These are phyloP conservation scores for Penicillium sp. DNA, from an alignment of 2,329 filamentous ascomycete genomes.

Conservation along the genomic window DNA sequence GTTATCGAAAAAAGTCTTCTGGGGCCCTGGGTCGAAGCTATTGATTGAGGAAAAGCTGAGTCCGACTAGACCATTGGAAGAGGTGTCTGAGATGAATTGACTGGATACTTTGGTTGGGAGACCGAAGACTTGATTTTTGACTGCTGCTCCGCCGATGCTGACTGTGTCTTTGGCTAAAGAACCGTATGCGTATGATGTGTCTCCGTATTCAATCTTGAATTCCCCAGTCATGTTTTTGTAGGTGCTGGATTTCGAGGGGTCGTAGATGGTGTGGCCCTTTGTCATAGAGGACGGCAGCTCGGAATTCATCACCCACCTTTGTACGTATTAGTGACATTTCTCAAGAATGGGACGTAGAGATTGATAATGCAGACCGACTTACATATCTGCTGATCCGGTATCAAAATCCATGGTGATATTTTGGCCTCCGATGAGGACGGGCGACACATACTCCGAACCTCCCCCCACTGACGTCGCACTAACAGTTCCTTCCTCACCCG, in stretches of 20 bases:
- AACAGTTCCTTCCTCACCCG: slow-evolving; percentile 56
- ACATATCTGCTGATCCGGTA: slow-evolving; percentile 73
- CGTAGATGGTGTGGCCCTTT: slow-evolving; percentile 57
- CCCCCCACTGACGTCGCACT: slow-evolving; percentile 64
- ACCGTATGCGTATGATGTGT: slow-evolving; percentile 63
- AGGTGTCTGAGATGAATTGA: slow-evolving; percentile 60
- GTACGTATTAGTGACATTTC: background rate
- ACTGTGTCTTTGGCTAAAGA: slow-evolving; percentile 67
- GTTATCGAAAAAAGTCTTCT: slow-evolving; percentile 76
- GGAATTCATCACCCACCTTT: slow-evolving; percentile 69
- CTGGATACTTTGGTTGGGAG: slow-evolving; percentile 61
- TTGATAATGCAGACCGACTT: slow-evolving; percentile 30
- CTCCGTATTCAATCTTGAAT: slow-evolving; percentile 70
- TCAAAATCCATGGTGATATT: slow-evolving; percentile 70
- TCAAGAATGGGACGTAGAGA: background rate
- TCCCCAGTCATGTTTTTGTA: slow-evolving; percentile 51
- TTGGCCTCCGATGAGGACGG: slow-evolving; percentile 70
- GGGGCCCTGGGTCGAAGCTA: slow-evolving; percentile 61
- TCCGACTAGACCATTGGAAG: slow-evolving; percentile 69
- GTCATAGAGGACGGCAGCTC: slow-evolving; percentile 50
- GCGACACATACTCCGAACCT: slow-evolving; percentile 70
- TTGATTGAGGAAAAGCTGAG: slow-evolving; percentile 68
- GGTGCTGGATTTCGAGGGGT: slow-evolving; percentile 54
- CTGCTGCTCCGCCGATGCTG: slow-evolving; percentile 64
- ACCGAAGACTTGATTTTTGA: slow-evolving; percentile 66